These are phyloP conservation scores for Lactifluus piperatus DNA, from an alignment of 768 basidiomycete species.

Conservation along the genomic window DNA sequence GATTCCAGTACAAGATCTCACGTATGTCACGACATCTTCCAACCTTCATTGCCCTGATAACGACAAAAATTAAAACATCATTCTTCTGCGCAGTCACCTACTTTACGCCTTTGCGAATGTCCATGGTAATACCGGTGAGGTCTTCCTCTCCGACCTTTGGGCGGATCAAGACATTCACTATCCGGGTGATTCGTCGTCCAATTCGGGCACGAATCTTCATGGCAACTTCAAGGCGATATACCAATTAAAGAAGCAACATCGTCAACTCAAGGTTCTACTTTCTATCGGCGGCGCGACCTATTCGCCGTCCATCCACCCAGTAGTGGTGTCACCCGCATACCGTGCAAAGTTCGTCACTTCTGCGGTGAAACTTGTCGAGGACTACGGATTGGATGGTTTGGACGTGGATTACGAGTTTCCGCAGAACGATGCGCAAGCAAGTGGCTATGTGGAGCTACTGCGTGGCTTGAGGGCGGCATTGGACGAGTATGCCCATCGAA, in stretches of 20 bases:
- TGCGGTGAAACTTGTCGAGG: slow-evolving; percentile 72
- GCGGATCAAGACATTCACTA: slow-evolving; percentile 97
- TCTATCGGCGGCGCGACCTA: slow-evolving; percentile 97
- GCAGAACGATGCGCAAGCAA: slow-evolving; percentile 62
- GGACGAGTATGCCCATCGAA: slow-evolving; percentile 65
- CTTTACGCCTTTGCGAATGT: slow-evolving; percentile 92
- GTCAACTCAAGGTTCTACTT: slow-evolving; percentile 71
- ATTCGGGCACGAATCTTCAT: slow-evolving; percentile 82
- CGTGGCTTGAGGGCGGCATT: slow-evolving; percentile 65
- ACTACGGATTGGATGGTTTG: slow-evolving; percentile 88
- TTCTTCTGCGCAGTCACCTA: slow-evolving; percentile 49
- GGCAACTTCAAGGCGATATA: slow-evolving; percentile 95
- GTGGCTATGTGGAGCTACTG: slow-evolving; percentile 77
- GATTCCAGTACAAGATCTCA: slow-evolving; percentile 79
- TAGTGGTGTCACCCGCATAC: slow-evolving; percentile 54
- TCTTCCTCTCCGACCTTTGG: slow-evolving; percentile 84
- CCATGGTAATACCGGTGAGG: slow-evolving; percentile 74
- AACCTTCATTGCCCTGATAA: slow-evolving; percentile 4
- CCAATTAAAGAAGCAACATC: slow-evolving; percentile 77
- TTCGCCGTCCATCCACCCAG: slow-evolving; percentile 76
- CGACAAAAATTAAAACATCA: slow-evolving; percentile 3
- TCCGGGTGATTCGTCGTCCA: slow-evolving; percentile 92
- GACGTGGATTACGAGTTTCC: slow-evolving; percentile 96
- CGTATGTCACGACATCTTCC: slow-evolving; percentile 40
- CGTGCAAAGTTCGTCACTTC: slow-evolving; percentile 75